These are phyloP conservation scores for Chaetomium sp. DNA, from an alignment of 2,329 filamentous ascomycete genomes.

Conservation along the genomic window DNA sequence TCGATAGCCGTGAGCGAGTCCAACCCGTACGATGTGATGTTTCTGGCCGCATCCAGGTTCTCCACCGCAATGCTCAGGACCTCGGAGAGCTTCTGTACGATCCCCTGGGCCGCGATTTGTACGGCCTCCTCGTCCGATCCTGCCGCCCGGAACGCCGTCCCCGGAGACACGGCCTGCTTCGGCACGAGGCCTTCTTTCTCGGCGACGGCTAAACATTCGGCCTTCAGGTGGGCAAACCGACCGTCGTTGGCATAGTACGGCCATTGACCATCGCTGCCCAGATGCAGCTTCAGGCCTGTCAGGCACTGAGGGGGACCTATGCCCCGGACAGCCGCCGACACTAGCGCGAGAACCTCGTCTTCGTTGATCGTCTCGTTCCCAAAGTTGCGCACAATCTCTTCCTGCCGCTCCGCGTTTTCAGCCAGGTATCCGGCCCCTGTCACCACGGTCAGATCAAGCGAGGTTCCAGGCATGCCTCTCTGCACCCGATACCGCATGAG, in stretches of 20 bases:
- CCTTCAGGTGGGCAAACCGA: constrained; percentile 32
- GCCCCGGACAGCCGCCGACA: constrained; percentile 44
- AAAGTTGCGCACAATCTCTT: constrained; percentile 46
- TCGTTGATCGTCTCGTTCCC: constrained; percentile 51
- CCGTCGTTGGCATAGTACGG: constrained; percentile 35
- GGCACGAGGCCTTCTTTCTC: constrained; percentile 28
- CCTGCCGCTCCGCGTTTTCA: constrained; percentile 50
- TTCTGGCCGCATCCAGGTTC: constrained; percentile 35
- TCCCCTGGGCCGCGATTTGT: constrained; percentile 35
- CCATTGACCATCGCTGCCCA: constrained; percentile 29
- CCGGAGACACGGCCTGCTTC: constrained; percentile 32
- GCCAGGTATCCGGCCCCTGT: constrained; percentile 54
- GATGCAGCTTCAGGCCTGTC: constrained; percentile 38
- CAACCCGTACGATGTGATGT: constrained; percentile 37
- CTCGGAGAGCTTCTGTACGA: constrained; percentile 38
- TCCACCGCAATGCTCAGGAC: constrained; percentile 33
- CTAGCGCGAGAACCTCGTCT: constrained; percentile 56
- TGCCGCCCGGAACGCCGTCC: constrained; percentile 37
- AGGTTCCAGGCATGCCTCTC: constrained; percentile 42
- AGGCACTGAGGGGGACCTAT: constrained; percentile 34
- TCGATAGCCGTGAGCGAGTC: constrained; percentile 40
- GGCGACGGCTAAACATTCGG: constrained; percentile 32
- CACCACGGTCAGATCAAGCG: constrained; percentile 57
- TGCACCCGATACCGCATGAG: constrained; percentile 42
- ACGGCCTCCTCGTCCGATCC: constrained; percentile 37